phyloP scores from a whole-genome alignment of 2,329 filamentous ascomycete species.

The Blastomyces gilchristii region DNA sequence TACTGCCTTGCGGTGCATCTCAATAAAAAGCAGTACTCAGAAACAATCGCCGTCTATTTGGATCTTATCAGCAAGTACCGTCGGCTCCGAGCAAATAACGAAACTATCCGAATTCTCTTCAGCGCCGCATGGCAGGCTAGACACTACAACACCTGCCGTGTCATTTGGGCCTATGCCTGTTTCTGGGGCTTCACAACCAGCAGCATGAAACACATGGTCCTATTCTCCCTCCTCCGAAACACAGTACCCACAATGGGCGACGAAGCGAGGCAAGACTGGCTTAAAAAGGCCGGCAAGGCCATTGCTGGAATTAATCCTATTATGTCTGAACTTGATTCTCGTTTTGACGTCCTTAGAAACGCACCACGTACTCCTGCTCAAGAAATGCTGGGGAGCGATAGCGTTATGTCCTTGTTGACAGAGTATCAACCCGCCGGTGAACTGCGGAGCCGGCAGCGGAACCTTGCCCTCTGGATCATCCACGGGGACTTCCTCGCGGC shows the following conservation, averaged over 20 bases:
- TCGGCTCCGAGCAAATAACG: conserved; percentile 11
- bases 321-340: conserved; percentile 14
- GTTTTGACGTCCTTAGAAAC: conserved; percentile 7
- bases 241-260: conserved; percentile 11
- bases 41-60: conserved; percentile 15
- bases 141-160: conserved; percentile 35
- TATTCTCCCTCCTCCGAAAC: conserved; percentile 25
- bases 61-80: conserved; percentile 11
- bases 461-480: conserved; percentile 21
- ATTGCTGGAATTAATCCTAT: conserved; percentile 14
- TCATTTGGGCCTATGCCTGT: conserved; percentile 42
- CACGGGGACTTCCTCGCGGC: conserved; percentile 23
- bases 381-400: background rate
- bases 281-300: conserved; percentile 11
- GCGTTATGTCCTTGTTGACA: conserved; percentile 16
- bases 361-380: background rate
- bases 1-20: conserved; percentile 23
- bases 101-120: conserved; percentile 33
- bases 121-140: conserved; percentile 29
- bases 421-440: conserved; percentile 16
- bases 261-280: conserved; percentile 7
- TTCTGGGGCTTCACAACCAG: conserved; percentile 26
- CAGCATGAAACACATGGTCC: conserved; percentile 27
- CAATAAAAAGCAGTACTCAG: conserved; percentile 16
- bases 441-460: conserved; percentile 22